These are phyloP conservation scores for Eucalyptus brandiana DNA, from an alignment of 345 rosid genomes.

Conservation along the genomic window DNA sequence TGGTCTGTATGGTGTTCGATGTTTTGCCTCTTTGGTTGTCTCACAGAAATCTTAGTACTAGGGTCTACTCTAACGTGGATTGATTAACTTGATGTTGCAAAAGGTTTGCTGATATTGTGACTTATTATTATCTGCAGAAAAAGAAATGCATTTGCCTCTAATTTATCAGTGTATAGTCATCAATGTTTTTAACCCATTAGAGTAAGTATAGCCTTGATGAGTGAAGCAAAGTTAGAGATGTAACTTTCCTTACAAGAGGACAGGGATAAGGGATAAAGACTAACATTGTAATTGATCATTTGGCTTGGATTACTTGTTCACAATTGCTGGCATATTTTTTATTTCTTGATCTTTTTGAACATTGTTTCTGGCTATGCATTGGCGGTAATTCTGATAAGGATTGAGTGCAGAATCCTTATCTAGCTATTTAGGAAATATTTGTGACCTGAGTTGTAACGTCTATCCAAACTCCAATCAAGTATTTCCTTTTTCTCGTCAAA, in stretches of 20 bases:
- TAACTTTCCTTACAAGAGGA: background rate
- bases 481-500: background rate
- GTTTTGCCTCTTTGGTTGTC: background rate
- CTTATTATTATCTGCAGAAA: background rate
- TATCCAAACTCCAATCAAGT: background rate
- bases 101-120: background rate
- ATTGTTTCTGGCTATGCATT: background rate
- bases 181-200: background rate
- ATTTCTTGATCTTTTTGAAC: background rate
- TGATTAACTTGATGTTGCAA: background rate
- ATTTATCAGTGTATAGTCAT: background rate
- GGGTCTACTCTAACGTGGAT: background rate
- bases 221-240: background rate
- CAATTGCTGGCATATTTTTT: background rate
- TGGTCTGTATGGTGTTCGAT: background rate
- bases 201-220: background rate
- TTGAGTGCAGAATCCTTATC: background rate
- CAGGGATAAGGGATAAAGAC: background rate
- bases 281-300: background rate
- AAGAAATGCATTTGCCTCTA: background rate
- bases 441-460: background rate
- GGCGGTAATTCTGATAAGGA: background rate
- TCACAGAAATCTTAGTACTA: background rate
- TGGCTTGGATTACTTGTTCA: background rate
- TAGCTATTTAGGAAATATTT: background rate